Base-by-base conservation (phyloP, 305 asterid genomes). In the Nicotiana rustica region DNA sequence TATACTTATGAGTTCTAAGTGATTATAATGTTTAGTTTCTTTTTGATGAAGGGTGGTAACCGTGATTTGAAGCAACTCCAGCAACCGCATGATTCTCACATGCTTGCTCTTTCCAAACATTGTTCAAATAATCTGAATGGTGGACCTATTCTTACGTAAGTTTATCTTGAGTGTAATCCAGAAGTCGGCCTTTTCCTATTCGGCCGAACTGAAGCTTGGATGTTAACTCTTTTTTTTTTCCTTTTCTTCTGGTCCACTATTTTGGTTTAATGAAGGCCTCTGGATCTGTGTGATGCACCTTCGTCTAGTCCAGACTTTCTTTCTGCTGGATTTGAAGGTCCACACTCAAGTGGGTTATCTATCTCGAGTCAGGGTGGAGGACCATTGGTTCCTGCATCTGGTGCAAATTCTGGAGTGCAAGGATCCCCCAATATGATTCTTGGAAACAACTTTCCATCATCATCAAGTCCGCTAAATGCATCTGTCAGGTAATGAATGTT, bases 81-180 rank as follows among this genome's bases (percentile, higher is more conserved):
- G 85, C 92, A 86, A 85, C 92, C 94, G 81, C 98, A 92, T 82
- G 83, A 87, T 83, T 92, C 98, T 87, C 98, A 93, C 73, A 65
- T 89, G 29, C 76, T 83, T 85, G 93, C 98, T 84, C 88, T 93
- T 52, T 88, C 97, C 84, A 91, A 93, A 89, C 91, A 85, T 81
- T 85, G 83, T 82, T 92, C 93, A 59, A 90, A 88, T 85, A 89
- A 90, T 86, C 86, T 89, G 85, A 89, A 87, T 85, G 98, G 98
- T 82, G 92, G 91, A 61, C 87, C 86, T 71, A 17, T 87, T 82
- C 85, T 92, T 67, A 92, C 90, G 98, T 93, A 90, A 91, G 94
- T 77, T 77, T 77, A 83, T 83, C 68, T 64, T 4, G 33, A 33
- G 81, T 77, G 57, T 65, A 56, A 17, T 19, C 10, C 80, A 31